Evolutionary conservation across 1,139 yeast genomes (phyloP), one percentile per base, ranked within the genome.

Genomic region (Debaryomyces coudertii): DNA sequence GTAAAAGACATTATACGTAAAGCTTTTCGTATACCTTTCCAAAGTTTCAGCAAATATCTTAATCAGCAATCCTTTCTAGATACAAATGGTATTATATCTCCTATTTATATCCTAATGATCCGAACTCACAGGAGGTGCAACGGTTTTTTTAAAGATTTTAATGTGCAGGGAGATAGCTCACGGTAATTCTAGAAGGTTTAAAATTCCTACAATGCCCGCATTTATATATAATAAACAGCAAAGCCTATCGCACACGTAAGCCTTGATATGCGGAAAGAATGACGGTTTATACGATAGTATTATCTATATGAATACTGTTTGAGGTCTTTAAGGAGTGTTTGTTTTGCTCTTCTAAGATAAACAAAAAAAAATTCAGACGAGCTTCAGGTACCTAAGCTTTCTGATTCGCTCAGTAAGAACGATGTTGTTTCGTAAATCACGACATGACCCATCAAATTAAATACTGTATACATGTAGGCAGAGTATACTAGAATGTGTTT

Each of bases 1-100:
- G 22, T 14, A 30, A 24, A 44, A 34, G 43, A 24, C 46, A 43
- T 43, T 7, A 8, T 29, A 24, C 16, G 11, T 28, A 14, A 24
- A 33, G 36, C 12, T 33, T 14, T 15, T 29, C 14, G 20, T 4
- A 5, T 1, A 29, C 8, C 33, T 29, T 14, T 14, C 22, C 18
- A 29, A 29, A 14, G 14, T 29, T 29, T 14, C 20, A 29, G 9
- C 33, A 7, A 6, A 14, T 28, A 14, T 7, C 5, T 8, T 14
- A 7, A 3, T 20, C 4, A 7, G 9, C 20, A 29, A 29, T 15
- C 20, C 14, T 11, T 29, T n/a, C n/a, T 29, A 29, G 20, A 5
- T 25, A 25, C 11, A 18, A 18, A 8, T 5, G 15, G 23, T 16
- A 33, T 33, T 33, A 33, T 18, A 33, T 18, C 24, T 20, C 24